phyloP scores from a whole-genome alignment of 2,329 filamentous ascomycete genomes.

The Pseudogymnoascus sp. region DNA sequence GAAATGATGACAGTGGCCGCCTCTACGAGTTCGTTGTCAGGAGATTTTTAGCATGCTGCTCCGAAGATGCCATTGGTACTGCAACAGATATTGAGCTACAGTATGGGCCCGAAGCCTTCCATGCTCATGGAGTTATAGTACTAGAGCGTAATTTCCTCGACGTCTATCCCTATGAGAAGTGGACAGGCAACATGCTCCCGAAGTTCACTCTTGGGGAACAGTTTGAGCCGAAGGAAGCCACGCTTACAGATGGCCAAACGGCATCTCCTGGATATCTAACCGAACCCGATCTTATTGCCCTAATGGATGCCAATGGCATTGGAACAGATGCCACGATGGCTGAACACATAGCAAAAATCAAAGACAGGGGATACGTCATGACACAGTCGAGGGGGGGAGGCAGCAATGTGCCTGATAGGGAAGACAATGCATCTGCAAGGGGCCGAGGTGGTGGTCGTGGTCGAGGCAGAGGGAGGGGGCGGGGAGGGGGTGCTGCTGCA shows the following conservation, averaged over 20 bases:
- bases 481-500: conserved; percentile 33
- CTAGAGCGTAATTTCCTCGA: conserved; percentile 88
- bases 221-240: conserved; percentile 82
- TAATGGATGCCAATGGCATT: conserved; percentile 98
- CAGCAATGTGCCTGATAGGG: conserved; percentile 31
- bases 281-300: conserved; percentile 86
- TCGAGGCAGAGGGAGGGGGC: conserved; percentile 22
- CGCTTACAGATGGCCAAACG: conserved; percentile 88
- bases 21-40: conserved; percentile 91
- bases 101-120: conserved; percentile 74
- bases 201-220: conserved; percentile 70
- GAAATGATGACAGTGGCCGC: conserved; percentile 60
- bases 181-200: conserved; percentile 83
- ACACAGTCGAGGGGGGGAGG: conserved; percentile 47
- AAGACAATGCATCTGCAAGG: conserved; percentile 30
- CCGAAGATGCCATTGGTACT: conserved; percentile 83
- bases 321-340: conserved; percentile 99
- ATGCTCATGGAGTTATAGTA: conserved; percentile 75
- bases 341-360: conserved; percentile 94
- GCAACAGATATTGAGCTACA: conserved; percentile 76
- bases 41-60: conserved; percentile 91
- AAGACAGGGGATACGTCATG: conserved; percentile 78
- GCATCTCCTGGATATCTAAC: conserved; percentile 78
- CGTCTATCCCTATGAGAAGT: conserved; percentile 93
- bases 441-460: conserved; percentile 30